Conservation (phyloP, 805 yeast genomes). For the Candida cerambycidarum region DNA sequence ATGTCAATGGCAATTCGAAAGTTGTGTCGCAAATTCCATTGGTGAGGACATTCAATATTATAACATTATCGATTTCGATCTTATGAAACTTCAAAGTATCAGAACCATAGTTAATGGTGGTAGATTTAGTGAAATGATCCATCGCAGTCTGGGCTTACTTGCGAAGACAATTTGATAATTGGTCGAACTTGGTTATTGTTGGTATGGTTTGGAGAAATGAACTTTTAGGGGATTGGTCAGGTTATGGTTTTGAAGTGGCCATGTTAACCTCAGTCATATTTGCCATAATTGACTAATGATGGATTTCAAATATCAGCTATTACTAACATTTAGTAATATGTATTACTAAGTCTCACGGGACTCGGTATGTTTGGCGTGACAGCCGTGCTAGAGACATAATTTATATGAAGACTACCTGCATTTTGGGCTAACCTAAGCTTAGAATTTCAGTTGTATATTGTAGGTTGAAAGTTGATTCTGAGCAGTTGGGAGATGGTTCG, state of each 20-base stretch:
- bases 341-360: not conserved
- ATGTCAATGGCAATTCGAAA: slow-evolving; percentile 39
- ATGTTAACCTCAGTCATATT: not conserved
- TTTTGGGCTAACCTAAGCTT: too few species aligned
- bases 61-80: slow-evolving; percentile 38
- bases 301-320: too few species aligned
- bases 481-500: too few species aligned
- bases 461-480: too few species aligned
- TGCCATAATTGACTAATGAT: too few species aligned
- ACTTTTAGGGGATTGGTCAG: too few species aligned
- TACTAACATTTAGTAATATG: not conserved
- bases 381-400: too few species aligned
- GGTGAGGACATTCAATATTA: slow-evolving; percentile 37
- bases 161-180: too few species aligned
- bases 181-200: too few species aligned
- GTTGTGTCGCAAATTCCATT: slow-evolving; percentile 53
- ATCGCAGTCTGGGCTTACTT: not conserved
- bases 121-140: slow-evolving; percentile 1
- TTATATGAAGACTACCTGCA: too few species aligned
- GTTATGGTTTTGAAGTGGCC: not conserved
- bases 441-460: too few species aligned
- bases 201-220: too few species aligned
- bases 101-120: not conserved
- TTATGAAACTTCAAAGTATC: slow-evolving; percentile 25
- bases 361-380: not conserved